Conservation (phyloP, 2,329 filamentous ascomycete genomes). For the Polytolypa hystricis region DNA sequence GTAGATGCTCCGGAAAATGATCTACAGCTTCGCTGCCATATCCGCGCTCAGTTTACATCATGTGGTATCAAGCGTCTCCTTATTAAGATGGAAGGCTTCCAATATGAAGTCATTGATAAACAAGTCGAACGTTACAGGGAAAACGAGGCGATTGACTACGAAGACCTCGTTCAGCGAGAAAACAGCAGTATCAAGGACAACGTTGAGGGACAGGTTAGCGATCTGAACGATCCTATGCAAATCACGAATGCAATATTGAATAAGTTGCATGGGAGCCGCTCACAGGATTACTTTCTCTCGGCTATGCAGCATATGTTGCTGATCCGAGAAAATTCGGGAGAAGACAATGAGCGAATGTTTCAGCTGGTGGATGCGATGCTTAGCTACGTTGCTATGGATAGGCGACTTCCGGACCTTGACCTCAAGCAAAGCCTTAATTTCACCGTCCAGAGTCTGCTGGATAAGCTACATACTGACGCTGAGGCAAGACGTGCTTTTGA, state of each 20-base stretch:
- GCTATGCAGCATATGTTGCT: conserved; percentile 90
- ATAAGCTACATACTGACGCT: conserved; percentile 92
- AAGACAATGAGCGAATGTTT: conserved; percentile 89
- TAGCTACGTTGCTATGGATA: conserved; percentile 97
- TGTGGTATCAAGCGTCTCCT: conserved; percentile 91
- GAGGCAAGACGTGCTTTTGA: conserved; percentile 87
- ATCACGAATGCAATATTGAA: conserved; percentile 89
- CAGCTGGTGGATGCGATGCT: conserved; percentile 98
- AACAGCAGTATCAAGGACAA: conserved; percentile 83
- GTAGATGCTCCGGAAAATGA: conserved; percentile 84
- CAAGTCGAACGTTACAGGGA: conserved; percentile 87
- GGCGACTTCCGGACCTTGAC: conserved; percentile 89
- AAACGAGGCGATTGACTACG: conserved; percentile 96
- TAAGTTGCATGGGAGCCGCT: conserved; percentile 69
- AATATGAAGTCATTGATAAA: conserved; percentile 97
- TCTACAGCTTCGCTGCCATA: conserved; percentile 82
- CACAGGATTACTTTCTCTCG: conserved; percentile 91
- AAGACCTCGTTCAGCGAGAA: conserved; percentile 88
- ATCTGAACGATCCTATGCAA: conserved; percentile 83
- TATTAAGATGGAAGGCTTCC: conserved; percentile 94
- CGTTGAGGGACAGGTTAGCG: conserved; percentile 74
- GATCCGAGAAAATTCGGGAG: conserved; percentile 80
- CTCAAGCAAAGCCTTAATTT: conserved; percentile 96
- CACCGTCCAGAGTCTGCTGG: conserved; percentile 86
- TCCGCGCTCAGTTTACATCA: conserved; percentile 88